A percentile compares a stretch with the other conserved stretches of the same genome.
Evolutionary conservation across 805 yeast species (phyloP).

Genomic region (Cyberlindnera misumaiensis): DNA sequence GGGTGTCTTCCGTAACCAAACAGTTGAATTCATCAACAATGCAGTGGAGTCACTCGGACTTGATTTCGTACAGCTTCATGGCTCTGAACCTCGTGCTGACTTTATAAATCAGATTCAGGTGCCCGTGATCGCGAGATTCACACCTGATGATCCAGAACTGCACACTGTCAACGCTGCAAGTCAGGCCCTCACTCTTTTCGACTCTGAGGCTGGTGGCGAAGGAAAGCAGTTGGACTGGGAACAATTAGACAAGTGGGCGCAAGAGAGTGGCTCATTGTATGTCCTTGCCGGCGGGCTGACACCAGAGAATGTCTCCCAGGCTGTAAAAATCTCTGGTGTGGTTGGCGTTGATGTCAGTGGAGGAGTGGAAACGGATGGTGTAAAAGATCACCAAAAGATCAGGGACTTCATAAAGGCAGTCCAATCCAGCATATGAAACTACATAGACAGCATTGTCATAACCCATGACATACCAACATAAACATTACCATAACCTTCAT

Average conservation of each 20-base stretch:
- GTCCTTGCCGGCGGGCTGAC: constrained; percentile 87
- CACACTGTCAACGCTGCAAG: constrained; percentile 23
- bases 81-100: constrained; percentile 51
- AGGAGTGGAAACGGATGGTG: constrained; percentile 81
- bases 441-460: background rate
- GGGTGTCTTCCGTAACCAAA: constrained; percentile 87
- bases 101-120: constrained; percentile 27
- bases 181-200: constrained; percentile 60
- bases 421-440: constrained; percentile 13
- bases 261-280: constrained; percentile 28
- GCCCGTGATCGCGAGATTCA: constrained; percentile 71
- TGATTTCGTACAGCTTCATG: constrained; percentile 88
- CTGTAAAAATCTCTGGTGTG: constrained; percentile 47
- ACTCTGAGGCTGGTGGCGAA: constrained; percentile 89
- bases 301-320: constrained; percentile 61
- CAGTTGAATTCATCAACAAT: constrained; percentile 49
- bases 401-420: constrained; percentile 50
- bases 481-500: background rate
- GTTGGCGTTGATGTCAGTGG: constrained; percentile 92
- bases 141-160: constrained; percentile 47
- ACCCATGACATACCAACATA: background rate
- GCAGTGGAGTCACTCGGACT: constrained; percentile 37
- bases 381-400: constrained; percentile 64
- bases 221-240: constrained; percentile 80
- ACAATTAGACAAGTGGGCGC: constrained; percentile 33